Evolutionary conservation across 2,329 filamentous ascomycete genomes (phyloP), one percentile per base, ranked within the genome.

Genomic region (Phaeosphaeriaceae sp.): DNA sequence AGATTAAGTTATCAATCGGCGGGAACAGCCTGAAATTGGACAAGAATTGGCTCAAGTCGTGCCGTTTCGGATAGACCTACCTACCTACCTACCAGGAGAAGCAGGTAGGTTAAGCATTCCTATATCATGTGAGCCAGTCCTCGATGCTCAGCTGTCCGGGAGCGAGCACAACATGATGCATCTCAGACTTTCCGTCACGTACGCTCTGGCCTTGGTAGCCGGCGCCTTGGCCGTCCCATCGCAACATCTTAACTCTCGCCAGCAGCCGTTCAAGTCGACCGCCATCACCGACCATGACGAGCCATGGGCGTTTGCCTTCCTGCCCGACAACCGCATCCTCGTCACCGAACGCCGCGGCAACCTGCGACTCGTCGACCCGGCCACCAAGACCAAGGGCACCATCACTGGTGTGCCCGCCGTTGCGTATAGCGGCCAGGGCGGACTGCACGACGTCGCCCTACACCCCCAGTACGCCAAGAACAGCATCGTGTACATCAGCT

Each of bases 221-320:
- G 48, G 48, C 48, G 46, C 46, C 52, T 55, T 55, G 48, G 54
- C 51, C 42, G 45, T 50, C 34, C 48, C 54, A 40, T 52, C 47
- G 42, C 47, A 54, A 54, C 50, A 52, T 16, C 51, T 57, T 17
- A 15, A 52, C 34, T 44, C 54, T 52, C 54, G 54, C 47, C 54
- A 58, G 40, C 45, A 50, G 46, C 54, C 54, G 15, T 58, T 46
- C 37, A 58, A 54, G 45, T 52, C 54, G 32, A 52, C 48, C 39
- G 51, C 35, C 42, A 58, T 58, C 54, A 52, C 51, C 51, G 43
- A 28, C 41, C 44, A 48, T 48, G 34, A 32, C 39, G 54, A 58
- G 30, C 51, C 54, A 54, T 58, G 54, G 54, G 54, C 54, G 8
- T 33, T 58, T 39, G 54, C 54, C 21, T 58, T 58, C 52, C 46